Evolutionary conservation across 2,329 filamentous ascomycete species (phyloP), one percentile per base, ranked within the genome.

Genomic region (Pseudocercospora fuligena): DNA sequence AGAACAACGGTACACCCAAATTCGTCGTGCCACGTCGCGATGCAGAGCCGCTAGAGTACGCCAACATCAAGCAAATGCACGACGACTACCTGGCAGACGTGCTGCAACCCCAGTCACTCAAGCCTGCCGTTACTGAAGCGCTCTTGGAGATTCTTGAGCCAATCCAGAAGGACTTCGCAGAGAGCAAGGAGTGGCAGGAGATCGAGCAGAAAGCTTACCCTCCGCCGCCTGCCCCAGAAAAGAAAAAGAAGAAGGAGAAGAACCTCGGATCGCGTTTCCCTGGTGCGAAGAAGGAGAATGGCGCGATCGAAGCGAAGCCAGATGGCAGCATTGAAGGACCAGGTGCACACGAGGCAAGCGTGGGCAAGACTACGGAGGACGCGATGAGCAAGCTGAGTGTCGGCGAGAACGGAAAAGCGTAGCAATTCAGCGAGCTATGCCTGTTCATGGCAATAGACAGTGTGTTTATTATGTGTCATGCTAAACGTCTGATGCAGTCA

Each of bases 201-300:
- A 86, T 93, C 62, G 87, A 90, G 60, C 78, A 87, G 61, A 89
- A 90, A 77, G 95, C 94, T 31, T 99, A 98, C 85, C 95, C 95
- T 19, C 88, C 88, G 0, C 82, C 82, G 7, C 83, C 86, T 0
- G 83, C 83, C 27, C 79, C 82, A 3, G 86, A 88, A 72, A 85
- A 87, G 56, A 89, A 92, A 82, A 91, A 93, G 81, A 88, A 86
- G 75, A 83, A 85, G 70, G 88, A 88, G 74, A 95, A 94, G 85
- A 88, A 94, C 74, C 89, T 90, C 80, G 91, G 92, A 0, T 86
- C 87, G 1, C 84, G 86, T 67, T 86, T 89, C 76, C 90, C 89
- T 0, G 87, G 86, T 60, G 75, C 65, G 12, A 66, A 64, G 68
- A 61, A 21, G 62, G 70, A 63, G 66, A 67, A 64, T 47, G 71